These are phyloP conservation scores for Abortiporus biennis DNA, from an alignment of 1,284 basidiomycete genomes.

Conservation along the genomic window DNA sequence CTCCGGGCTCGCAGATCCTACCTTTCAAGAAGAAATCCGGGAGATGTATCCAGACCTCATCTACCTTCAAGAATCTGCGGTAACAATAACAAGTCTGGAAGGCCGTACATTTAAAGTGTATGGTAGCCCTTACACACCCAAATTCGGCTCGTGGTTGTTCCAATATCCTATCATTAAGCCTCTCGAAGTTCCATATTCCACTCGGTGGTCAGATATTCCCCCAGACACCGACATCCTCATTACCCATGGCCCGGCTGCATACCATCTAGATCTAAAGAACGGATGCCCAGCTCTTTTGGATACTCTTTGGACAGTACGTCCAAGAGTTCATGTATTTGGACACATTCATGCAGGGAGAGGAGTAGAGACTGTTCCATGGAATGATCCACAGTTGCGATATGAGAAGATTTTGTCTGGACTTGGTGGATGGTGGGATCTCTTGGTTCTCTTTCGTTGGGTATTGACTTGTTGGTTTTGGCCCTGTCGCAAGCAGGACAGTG, in stretches of 20 bases:
- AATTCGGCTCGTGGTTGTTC: conserved; percentile 28
- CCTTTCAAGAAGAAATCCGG: conserved; percentile 7
- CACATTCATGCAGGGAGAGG: conserved; percentile 36
- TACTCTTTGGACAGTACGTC: conserved; percentile 27
- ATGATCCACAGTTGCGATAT: conserved; percentile 23
- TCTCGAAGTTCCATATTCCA: no score
- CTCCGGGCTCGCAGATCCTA: conserved; percentile 15
- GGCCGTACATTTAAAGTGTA: conserved; percentile 26
- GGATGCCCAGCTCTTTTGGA: conserved; percentile 29
- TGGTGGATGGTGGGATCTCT: conserved; percentile 19
- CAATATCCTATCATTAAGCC: conserved; percentile 28
- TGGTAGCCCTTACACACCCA: conserved; percentile 30
- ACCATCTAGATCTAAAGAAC: conserved; percentile 24
- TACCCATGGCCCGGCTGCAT: conserved; percentile 35
- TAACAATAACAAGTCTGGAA: conserved; percentile 18
- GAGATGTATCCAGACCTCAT: conserved; percentile 18
- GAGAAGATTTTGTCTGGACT: conserved; percentile 23
- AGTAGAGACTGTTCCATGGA: conserved; percentile 25
- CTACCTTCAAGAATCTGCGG: conserved; percentile 25
- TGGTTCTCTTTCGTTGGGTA: no score
- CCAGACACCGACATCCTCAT: conserved; percentile 31
- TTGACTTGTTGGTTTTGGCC: no score
- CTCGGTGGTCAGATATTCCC: conserved; percentile 22
- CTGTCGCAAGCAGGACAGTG: no score
- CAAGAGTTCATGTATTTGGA: conserved; percentile 34